Percentiles rank a stretch among this genome's conserved stretches.
phyloP scores from a whole-genome alignment of 352 stramenopile species.

The Saprolegnia diclina region DNA sequence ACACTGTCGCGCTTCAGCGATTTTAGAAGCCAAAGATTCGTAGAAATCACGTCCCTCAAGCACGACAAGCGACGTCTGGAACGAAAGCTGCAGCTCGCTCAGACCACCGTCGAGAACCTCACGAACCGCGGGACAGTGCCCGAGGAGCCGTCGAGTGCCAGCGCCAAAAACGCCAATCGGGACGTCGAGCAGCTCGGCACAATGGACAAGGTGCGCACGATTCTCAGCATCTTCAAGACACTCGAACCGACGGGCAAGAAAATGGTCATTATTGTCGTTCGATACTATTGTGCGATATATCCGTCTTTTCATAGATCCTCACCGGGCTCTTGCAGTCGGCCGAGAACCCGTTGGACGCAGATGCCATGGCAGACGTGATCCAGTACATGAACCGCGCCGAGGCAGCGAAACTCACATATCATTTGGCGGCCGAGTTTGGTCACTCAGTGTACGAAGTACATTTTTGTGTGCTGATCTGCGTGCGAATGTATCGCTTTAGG shows the following conservation, averaged over 20 bases:
- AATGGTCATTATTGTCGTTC: background rate
- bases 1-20: background rate
- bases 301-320: slow-evolving; percentile 7
- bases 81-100: slow-evolving; percentile 4
- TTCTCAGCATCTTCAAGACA: slow-evolving; percentile 4
- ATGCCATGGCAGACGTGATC: slow-evolving; percentile 13
- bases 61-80: slow-evolving; percentile 5
- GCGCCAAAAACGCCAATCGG: background rate
- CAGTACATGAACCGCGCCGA: slow-evolving; percentile 18
- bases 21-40: too few species aligned
- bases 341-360: slow-evolving; percentile 1
- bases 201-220: slow-evolving; percentile 20
- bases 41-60: slow-evolving; percentile 13
- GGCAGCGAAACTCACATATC: slow-evolving; percentile 2
- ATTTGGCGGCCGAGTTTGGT: slow-evolving; percentile 11
- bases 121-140: background rate
- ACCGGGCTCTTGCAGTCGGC: slow-evolving; percentile 14
- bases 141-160: background rate
- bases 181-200: slow-evolving; percentile 6
- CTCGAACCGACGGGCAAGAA: background rate
- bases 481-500: background rate
- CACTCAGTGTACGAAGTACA: background rate
- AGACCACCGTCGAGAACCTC: background rate
- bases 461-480: background rate
- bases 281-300: background rate